Evolutionary conservation across 345 rosid species (phyloP), one percentile per base, ranked within the genome.

Genomic region (Mallotus nudiflorus): DNA sequence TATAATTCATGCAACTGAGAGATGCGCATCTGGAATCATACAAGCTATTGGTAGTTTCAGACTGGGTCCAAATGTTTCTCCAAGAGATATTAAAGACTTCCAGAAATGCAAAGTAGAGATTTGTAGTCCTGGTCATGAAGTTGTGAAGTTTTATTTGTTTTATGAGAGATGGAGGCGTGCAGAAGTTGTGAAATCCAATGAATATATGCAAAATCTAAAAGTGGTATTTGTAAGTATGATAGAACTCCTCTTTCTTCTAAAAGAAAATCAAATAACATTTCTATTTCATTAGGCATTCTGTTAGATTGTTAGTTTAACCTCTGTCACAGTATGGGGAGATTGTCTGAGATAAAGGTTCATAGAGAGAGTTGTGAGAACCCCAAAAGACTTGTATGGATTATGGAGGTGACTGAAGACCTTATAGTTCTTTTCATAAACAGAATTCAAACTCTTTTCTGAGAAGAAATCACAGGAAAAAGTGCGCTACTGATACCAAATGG

Each of bases 141-240:
- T 86, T 45, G 97, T 91, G 69, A 87, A 83, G 55, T 80, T 94
- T 60, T 86, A 82, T 80, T 68, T 94, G 80, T 85, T 87, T 73
- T 90, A 87, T 59, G 98, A 94, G 89, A 85, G 83, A 74, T 90
- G 96, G 96, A 83, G 95, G 75, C 88, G 96, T 48, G 92, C 89
- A 55, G 98, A 94, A 80, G 75, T 90, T 49, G 97, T 84, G 58
- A 90, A 88, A 65, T 82, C 71, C 33, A 94, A 86, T 80, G 35
- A 59, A 20, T 28, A 42, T 16, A 53, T 62, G 60, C 62, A 53
- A 52, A 28, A 12, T 28, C 40, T 63, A 11, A 62, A 56, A 31
- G 18, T 64, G 24, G 37, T 4, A 29, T 31, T 71, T 28, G 75
- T 62, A 64, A 71, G 75, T 62, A 6, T 15, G 24, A 24, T 39